phyloP scores from a whole-genome alignment of 805 yeast species.

The Danielia reshetovae region DNA sequence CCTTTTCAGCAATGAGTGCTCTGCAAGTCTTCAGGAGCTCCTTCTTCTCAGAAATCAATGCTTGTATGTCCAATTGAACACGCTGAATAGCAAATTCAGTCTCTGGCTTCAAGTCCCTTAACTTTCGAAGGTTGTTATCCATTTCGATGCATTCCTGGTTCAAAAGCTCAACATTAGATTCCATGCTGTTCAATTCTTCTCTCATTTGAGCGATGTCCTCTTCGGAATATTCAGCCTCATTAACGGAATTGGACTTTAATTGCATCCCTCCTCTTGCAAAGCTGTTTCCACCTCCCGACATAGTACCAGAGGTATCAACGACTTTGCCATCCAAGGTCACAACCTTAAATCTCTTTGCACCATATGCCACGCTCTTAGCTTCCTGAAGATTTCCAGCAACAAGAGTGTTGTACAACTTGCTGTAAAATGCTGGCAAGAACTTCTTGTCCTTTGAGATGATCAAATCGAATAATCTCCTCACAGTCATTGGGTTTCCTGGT shows the following conservation, averaged over 20 bases:
- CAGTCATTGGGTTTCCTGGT: conserved; percentile 59
- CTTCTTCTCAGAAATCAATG: conserved; percentile 50
- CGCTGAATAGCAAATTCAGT: conserved; percentile 60
- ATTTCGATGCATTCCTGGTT: conserved; percentile 53
- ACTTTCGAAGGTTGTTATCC: conserved; percentile 51
- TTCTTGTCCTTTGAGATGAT: conserved; percentile 61
- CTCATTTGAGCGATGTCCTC: conserved; percentile 55
- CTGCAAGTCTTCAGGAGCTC: conserved; percentile 43
- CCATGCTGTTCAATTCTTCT: conserved; percentile 49
- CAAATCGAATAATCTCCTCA: conserved; percentile 81
- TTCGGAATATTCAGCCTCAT: conserved; percentile 41
- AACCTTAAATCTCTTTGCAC: conserved; percentile 74
- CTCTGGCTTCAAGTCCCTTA: conserved; percentile 67
- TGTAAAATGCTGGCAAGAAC: conserved; percentile 85
- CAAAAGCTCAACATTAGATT: conserved; percentile 47
- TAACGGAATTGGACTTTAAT: conserved; percentile 34
- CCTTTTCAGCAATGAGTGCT: conserved; percentile 39
- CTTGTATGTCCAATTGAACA: conserved; percentile 58
- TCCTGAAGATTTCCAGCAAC: conserved; percentile 75
- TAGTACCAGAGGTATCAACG: conserved; percentile 89
- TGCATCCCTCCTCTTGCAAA: conserved; percentile 76
- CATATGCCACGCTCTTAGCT: conserved; percentile 88
- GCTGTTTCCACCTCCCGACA: conserved; percentile 91
- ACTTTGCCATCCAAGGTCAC: conserved; percentile 91
- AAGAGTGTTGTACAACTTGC: conserved; percentile 80